These are phyloP conservation scores for Volvox reticuliferus DNA, from an alignment of 139 green algal genomes.

Conservation along the genomic window DNA sequence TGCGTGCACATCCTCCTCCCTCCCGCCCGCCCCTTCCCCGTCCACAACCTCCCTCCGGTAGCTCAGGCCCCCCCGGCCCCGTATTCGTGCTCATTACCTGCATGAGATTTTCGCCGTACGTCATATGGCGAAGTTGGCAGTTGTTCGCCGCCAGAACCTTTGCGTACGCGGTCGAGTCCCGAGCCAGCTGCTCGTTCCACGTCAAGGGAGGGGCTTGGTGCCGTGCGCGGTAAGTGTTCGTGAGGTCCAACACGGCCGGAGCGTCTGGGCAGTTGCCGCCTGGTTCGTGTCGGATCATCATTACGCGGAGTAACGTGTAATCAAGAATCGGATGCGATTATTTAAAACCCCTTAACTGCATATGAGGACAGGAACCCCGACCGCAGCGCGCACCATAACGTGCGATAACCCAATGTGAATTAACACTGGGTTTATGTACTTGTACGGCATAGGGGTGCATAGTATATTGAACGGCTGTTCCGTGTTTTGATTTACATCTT, in stretches of 20 bases:
- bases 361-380: no score
- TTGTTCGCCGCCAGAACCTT: neutral
- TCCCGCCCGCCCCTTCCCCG: neutral
- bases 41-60: neutral
- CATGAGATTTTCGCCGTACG: slow-evolving; percentile 22
- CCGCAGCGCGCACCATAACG: no score
- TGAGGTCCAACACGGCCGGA: neutral
- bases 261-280: slow-evolving; percentile 12
- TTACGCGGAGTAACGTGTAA: neutral
- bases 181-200: neutral
- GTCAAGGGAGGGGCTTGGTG: neutral
- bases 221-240: neutral
- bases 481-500: no score
- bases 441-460: no score
- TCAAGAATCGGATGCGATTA: no score
- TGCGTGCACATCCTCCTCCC: neutral
- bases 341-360: no score
- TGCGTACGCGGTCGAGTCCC: neutral
- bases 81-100: neutral
- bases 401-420: no score
- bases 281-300: neutral
- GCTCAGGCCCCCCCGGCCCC: no score
- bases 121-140: neutral
- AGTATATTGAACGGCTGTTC: no score
- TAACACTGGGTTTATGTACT: no score